phyloP scores from a whole-genome alignment of 1,139 yeast species.

The Ogataea hybrid region DNA sequence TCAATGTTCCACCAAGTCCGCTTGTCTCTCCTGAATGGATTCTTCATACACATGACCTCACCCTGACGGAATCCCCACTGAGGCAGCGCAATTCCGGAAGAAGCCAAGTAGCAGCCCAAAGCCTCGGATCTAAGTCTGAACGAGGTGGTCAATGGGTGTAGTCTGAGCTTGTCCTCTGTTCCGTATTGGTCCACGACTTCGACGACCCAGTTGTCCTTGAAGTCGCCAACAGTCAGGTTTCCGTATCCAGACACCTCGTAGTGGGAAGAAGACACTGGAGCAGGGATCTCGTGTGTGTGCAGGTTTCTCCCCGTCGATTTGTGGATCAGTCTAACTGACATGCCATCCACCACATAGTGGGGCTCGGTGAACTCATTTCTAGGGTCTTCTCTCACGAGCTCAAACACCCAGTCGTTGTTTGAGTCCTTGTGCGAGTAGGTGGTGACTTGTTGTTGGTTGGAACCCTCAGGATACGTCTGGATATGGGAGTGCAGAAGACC shows the following conservation, averaged over 20 bases:
- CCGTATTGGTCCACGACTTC: conserved; percentile 83
- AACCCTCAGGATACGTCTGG: conserved; percentile 92
- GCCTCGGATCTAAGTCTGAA: conserved; percentile 70
- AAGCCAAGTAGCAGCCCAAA: conserved; percentile 82
- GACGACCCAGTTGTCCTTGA: conserved; percentile 89
- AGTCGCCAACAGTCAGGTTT: conserved; percentile 80
- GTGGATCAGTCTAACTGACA: conserved; percentile 75
- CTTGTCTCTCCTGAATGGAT: conserved; percentile 80
- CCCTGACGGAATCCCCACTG: conserved; percentile 99
- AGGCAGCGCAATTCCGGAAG: conserved; percentile 77
- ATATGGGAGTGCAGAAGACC: conserved; percentile 93
- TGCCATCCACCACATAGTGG: conserved; percentile 66
- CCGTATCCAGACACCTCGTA: conserved; percentile 96
- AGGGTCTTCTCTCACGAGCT: conserved; percentile 63
- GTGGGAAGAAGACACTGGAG: conserved; percentile 70
- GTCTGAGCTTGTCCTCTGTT: conserved; percentile 57
- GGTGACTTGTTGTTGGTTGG: conserved; percentile 94
- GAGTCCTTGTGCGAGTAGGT: conserved; percentile 90
- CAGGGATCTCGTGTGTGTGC: conserved; percentile 81
- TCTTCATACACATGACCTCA: conserved; percentile 83
- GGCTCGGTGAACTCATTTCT: conserved; percentile 55
- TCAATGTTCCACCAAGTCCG: conserved; percentile 99
- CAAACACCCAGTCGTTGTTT: conserved; percentile 88
- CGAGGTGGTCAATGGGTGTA: conserved; percentile 87
- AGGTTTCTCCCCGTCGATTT: conserved; percentile 82